Conservation (phyloP, 805 yeast species). For the Candida argentea region DNA sequence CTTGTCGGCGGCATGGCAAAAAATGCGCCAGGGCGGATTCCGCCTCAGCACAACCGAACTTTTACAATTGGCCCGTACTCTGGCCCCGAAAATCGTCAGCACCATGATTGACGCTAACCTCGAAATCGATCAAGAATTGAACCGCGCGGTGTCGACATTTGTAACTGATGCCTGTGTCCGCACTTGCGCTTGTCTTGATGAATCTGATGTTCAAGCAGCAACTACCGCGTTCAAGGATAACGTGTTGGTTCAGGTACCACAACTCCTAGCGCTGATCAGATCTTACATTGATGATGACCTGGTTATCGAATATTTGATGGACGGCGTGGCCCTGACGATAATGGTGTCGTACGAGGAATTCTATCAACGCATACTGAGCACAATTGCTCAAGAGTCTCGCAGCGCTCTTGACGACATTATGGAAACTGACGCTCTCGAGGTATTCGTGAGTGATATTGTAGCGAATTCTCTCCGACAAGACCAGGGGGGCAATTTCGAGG, state of each 20-base stretch:
- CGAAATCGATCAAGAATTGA: conserved; percentile 66
- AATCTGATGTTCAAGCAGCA: conserved; percentile 8
- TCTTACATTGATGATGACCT: conserved; percentile 48
- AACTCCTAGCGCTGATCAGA: conserved; percentile 40
- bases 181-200: conserved; percentile 22
- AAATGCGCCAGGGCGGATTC: conserved; percentile 32
- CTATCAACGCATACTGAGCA: conserved; percentile 26
- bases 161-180: conserved; percentile 39
- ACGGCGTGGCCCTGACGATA: conserved; percentile 37
- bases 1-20: conserved; percentile 35
- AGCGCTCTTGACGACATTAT: conserved; percentile 37
- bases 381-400: conserved; percentile 12
- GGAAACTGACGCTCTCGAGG: conserved; percentile 53
- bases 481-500: conserved; percentile 11
- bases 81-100: conserved; percentile 71
- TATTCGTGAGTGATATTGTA: conserved; percentile 33
- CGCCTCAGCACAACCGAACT: conserved; percentile 21
- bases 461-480: conserved; percentile 14
- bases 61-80: conserved; percentile 46
- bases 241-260: conserved; percentile 46
- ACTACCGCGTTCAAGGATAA: conserved; percentile 36
- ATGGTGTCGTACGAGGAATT: conserved; percentile 48
- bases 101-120: conserved; percentile 68
- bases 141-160: conserved; percentile 59
- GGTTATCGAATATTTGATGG: conserved; percentile 21